A percentile compares a stretch with the other conserved stretches of the same genome.
Conservation (phyloP, 2,329 filamentous ascomycete genomes). For the Fusarium pseudonygamai region DNA sequence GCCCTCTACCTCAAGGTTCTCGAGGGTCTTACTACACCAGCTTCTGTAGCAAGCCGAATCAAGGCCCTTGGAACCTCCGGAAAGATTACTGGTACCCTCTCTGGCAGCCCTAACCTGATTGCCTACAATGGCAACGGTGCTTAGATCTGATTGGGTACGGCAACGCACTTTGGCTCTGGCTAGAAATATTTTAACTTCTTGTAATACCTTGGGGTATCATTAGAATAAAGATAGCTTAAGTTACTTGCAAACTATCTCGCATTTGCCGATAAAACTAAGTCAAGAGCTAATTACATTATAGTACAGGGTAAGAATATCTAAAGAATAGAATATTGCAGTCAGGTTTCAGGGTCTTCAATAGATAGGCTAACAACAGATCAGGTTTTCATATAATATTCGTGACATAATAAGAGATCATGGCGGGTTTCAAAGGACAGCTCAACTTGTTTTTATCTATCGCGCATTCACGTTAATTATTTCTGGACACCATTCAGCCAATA, state of each 20-base stretch:
- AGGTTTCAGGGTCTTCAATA: too few relatives aligned
- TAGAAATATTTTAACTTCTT: neutral
- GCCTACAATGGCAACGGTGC: neutral
- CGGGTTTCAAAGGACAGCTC: too few relatives aligned
- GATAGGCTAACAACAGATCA: too few relatives aligned
- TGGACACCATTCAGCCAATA: too few relatives aligned
- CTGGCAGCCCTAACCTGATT: neutral
- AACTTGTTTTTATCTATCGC: too few relatives aligned
- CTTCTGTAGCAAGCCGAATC: neutral
- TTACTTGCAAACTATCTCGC: neutral
- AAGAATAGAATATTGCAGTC: neutral
- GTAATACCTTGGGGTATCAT: fast-evolving
- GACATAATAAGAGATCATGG: too few relatives aligned
- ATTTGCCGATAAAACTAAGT: neutral
- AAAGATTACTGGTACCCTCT: neutral
- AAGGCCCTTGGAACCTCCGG: neutral
- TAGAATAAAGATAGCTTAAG: neutral
- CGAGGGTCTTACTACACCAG: neutral
- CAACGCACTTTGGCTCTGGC: too few relatives aligned
- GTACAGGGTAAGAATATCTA: too few relatives aligned
- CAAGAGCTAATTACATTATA: neutral
- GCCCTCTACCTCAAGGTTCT: neutral
- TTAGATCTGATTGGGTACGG: neutral
- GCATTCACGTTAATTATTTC: too few relatives aligned
- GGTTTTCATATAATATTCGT: too few relatives aligned